Evolutionary conservation across 371 early-diverging fungal species (phyloP).

Genomic region (Circinella minor): DNA sequence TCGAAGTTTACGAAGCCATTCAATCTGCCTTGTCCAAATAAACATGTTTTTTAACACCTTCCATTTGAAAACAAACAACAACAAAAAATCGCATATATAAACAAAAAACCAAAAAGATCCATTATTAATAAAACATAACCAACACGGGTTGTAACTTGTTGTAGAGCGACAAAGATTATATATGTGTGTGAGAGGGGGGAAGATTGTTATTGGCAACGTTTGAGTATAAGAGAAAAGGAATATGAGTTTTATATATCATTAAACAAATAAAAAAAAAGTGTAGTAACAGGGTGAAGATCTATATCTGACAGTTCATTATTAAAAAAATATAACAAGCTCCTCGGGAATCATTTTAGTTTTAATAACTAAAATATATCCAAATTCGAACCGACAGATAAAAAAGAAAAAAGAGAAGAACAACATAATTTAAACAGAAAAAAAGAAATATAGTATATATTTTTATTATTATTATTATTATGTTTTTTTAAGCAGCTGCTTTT

Average conservation of each 20-base stretch:
- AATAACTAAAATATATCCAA: too few species aligned
- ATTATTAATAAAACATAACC: too few species aligned
- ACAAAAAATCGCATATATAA: not conserved
- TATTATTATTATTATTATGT: not conserved
- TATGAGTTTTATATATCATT: too few species aligned
- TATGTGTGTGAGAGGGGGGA: not conserved
- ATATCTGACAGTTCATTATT: too few species aligned
- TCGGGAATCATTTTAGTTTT: not conserved
- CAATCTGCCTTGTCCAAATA: constrained; percentile 64
- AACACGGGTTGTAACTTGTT: constrained; percentile 4
- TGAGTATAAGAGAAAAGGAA: too few species aligned
- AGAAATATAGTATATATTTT: constrained; percentile 6
- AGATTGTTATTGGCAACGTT: not conserved
- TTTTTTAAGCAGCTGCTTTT: constrained; percentile 33
- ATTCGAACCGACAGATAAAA: too few species aligned
- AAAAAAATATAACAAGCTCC: too few species aligned
- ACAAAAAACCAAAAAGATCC: constrained; percentile 1
- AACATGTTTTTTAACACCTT: constrained; percentile 15
- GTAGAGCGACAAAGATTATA: constrained; percentile 1
- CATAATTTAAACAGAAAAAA: not conserved
- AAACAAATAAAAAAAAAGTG: too few species aligned
- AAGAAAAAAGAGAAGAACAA: not conserved
- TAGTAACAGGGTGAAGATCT: too few species aligned
- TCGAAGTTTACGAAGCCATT: constrained; percentile 91
- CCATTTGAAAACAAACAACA: too few species aligned